Evolutionary conservation across 129 eudicot species (phyloP).

Genomic region (Lactuca saligna): DNA sequence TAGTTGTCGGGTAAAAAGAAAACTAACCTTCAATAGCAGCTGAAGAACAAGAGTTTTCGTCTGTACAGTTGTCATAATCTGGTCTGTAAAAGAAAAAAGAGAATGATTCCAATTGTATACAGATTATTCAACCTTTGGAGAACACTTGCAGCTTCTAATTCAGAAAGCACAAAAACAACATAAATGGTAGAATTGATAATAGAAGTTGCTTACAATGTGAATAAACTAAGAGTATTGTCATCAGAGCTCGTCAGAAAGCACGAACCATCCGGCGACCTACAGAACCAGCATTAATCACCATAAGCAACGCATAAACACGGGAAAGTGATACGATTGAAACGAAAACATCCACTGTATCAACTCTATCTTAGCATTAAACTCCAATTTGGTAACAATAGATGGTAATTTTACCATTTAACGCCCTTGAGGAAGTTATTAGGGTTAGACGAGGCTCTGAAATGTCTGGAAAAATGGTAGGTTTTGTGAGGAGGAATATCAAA

Average conservation of each 20-base stretch:
- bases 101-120: background rate
- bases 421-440: slow-evolving; percentile 82
- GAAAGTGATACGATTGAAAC: background rate
- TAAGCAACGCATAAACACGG: background rate
- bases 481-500: slow-evolving; percentile 61
- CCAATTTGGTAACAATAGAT: background rate
- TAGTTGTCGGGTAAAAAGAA: background rate
- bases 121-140: background rate
- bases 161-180: background rate
- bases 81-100: slow-evolving; percentile 44
- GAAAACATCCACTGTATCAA: no score
- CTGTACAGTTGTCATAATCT: slow-evolving; percentile 39
- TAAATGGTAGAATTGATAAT: background rate
- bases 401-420: slow-evolving; percentile 56
- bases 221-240: slow-evolving; percentile 61
- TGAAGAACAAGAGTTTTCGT: slow-evolving; percentile 32
- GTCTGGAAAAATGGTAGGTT: slow-evolving; percentile 65
- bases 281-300: slow-evolving; percentile 10
- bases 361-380: background rate
- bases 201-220: slow-evolving; percentile 49
- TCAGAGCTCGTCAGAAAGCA: slow-evolving; percentile 76
- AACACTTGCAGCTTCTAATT: background rate
- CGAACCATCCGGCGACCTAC: slow-evolving; percentile 97
- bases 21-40: slow-evolving; percentile 45
- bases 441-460: slow-evolving; percentile 59